Percentiles rank a stretch among this genome's conserved stretches.
Evolutionary conservation across 495 filamentous ascomycete species (phyloP).

Genomic region (Aspergillus bertholletiae): DNA sequence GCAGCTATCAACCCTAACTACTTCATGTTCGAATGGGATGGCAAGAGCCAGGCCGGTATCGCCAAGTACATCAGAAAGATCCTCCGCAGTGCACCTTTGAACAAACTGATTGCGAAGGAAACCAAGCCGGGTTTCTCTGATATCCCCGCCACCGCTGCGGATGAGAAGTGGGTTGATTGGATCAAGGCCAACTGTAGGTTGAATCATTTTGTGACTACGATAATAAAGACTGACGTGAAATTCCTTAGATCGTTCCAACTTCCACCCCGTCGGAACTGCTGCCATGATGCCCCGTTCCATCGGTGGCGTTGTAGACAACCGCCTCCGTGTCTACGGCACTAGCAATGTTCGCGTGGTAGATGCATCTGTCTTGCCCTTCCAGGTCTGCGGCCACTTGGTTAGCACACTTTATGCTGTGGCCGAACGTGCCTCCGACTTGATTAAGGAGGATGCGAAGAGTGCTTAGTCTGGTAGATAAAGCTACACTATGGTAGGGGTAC

Average conservation of each 20-base stretch:
- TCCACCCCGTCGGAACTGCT: constrained; percentile 46
- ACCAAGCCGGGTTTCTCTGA: constrained; percentile 15
- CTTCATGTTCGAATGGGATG: constrained; percentile 49
- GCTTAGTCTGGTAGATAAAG: neutral
- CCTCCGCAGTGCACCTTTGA: constrained; percentile 18
- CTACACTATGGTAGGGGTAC: too few relatives aligned
- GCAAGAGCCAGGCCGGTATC: constrained; percentile 28
- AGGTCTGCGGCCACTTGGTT: constrained; percentile 47
- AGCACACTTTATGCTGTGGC: constrained; percentile 55
- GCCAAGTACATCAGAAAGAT: constrained; percentile 27
- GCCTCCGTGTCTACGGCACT: constrained; percentile 41
- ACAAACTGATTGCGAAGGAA: constrained; percentile 13
- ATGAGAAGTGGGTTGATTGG: constrained; percentile 24
- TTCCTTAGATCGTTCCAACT: constrained; percentile 30
- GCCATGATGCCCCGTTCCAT: constrained; percentile 54
- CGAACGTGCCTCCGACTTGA: constrained; percentile 52
- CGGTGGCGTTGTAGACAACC: constrained; percentile 46
- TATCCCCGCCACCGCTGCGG: constrained; percentile 2
- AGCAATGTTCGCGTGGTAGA: constrained; percentile 53
- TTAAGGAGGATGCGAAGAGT: constrained; percentile 30
- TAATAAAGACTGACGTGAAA: constrained; percentile 1
- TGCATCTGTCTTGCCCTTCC: constrained; percentile 49
- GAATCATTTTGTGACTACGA: neutral
- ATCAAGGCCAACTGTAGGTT: constrained; percentile 27
- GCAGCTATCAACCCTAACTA: constrained; percentile 54